Evolutionary conservation across 345 rosid genomes (phyloP).

Genomic region (Arabis hirsuta): DNA sequence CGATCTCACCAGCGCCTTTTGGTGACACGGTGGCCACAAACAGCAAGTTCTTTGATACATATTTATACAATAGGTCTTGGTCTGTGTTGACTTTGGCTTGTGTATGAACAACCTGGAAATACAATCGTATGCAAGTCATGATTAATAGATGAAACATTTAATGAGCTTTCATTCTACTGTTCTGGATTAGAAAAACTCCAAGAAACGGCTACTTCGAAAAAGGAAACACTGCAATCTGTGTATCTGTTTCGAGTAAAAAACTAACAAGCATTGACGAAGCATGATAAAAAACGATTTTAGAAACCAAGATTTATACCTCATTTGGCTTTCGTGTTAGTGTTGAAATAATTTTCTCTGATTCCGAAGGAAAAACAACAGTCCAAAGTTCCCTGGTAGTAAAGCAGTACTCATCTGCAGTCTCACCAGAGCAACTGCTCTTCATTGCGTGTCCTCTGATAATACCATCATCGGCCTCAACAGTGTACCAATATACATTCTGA

Average conservation of each 20-base stretch:
- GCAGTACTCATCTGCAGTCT: conserved; percentile 72
- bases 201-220: not conserved
- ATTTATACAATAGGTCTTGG: conserved; percentile 91
- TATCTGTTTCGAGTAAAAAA: not conserved
- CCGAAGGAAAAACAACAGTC: conserved; percentile 89
- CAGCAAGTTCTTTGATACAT: conserved; percentile 81
- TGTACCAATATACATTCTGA: conserved; percentile 87
- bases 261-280: conserved; percentile 2
- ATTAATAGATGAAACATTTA: not conserved
- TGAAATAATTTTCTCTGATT: conserved; percentile 85
- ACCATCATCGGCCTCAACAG: conserved; percentile 69
- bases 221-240: not conserved
- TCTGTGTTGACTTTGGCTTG: conserved; percentile 92
- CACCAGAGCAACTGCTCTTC: conserved; percentile 61
- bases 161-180: conserved; percentile 7
- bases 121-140: conserved; percentile 16
- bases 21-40: conserved; percentile 93
- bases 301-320: conserved; percentile 62
- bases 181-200: conserved; percentile 6
- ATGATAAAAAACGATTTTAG: not conserved
- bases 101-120: conserved; percentile 87
- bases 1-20: conserved; percentile 81
- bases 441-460: conserved; percentile 79
- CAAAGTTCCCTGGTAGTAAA: conserved; percentile 78
- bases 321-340: conserved; percentile 68